These are phyloP conservation scores for Furcasterigmium furcatum DNA, from an alignment of 2,329 filamentous ascomycete species.

Conservation along the genomic window DNA sequence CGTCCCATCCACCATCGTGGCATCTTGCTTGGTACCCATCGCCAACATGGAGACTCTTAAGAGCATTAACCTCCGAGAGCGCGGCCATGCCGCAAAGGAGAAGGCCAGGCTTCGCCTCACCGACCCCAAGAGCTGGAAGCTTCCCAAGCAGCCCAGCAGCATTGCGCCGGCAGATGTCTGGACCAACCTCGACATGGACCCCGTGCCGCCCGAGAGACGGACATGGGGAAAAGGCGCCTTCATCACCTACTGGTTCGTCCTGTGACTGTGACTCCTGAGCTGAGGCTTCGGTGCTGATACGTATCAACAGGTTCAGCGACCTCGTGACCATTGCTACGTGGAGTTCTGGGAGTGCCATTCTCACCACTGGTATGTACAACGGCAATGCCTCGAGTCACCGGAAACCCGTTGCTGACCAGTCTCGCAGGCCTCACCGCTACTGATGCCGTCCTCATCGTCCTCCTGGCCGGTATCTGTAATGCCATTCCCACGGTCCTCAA, in stretches of 20 bases:
- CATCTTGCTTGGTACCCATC: no score
- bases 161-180: constrained; percentile 14
- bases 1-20: no score
- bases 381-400: neutral
- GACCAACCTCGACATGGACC: constrained; percentile 41
- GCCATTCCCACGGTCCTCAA: constrained; percentile 43
- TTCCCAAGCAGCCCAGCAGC: constrained; percentile 12
- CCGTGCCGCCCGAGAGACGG: constrained; percentile 37
- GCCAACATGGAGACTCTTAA: neutral
- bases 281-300: no score
- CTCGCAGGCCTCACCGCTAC: constrained; percentile 32
- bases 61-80: neutral
- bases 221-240: constrained; percentile 41
- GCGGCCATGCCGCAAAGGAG: neutral
- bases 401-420: neutral
- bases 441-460: constrained; percentile 43
- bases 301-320: constrained; percentile 44
- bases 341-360: constrained; percentile 22
- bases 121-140: constrained; percentile 4
- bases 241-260: constrained; percentile 27
- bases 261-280: no score
- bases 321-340: constrained; percentile 29
- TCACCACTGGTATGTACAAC: constrained; percentile 24
- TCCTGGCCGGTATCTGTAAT: constrained; percentile 42
- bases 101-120: constrained; percentile 3